A percentile compares a stretch with the other conserved stretches of the same genome.
These are phyloP conservation scores for Leucocoprinus sp. DNA, from an alignment of 768 basidiomycete genomes.

Conservation along the genomic window DNA sequence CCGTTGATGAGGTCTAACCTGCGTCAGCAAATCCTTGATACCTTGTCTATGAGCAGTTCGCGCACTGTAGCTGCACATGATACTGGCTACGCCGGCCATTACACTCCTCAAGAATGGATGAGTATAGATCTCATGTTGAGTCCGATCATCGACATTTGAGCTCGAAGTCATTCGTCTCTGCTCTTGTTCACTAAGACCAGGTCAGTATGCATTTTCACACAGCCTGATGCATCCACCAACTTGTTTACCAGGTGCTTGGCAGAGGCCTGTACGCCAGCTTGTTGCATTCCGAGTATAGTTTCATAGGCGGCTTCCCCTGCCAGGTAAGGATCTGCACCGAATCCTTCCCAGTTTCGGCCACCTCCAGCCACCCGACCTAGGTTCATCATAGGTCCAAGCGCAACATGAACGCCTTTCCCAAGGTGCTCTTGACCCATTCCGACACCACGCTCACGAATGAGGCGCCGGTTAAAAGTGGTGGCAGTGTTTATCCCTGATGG, in stretches of 20 bases:
- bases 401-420: constrained; percentile 78
- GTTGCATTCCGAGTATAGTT: constrained; percentile 78
- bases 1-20: constrained; percentile 55
- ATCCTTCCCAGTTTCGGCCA: constrained; percentile 94
- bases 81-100: constrained; percentile 62
- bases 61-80: constrained; percentile 76
- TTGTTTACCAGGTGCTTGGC: constrained; percentile 81
- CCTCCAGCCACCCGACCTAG: constrained; percentile 71
- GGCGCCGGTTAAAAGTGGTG: constrained; percentile 67
- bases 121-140: constrained; percentile 67
- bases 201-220: not conserved
- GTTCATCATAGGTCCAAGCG: constrained; percentile 81
- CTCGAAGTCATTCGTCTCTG: constrained; percentile 44
- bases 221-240: constrained; percentile 27
- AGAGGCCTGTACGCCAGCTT: constrained; percentile 74
- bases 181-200: constrained; percentile 52
- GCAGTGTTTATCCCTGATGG: constrained; percentile 82
- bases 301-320: constrained; percentile 72
- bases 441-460: constrained; percentile 69
- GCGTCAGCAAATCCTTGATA: not conserved
- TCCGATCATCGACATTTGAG: constrained; percentile 74
- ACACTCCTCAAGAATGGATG: constrained; percentile 64
- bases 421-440: constrained; percentile 79
- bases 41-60: constrained; percentile 6
- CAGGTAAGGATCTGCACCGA: constrained; percentile 85